A percentile compares a stretch with the other conserved stretches of the same genome.
Evolutionary conservation across 2,329 filamentous ascomycete genomes (phyloP).

Genomic region (Talaromyces sp.): DNA sequence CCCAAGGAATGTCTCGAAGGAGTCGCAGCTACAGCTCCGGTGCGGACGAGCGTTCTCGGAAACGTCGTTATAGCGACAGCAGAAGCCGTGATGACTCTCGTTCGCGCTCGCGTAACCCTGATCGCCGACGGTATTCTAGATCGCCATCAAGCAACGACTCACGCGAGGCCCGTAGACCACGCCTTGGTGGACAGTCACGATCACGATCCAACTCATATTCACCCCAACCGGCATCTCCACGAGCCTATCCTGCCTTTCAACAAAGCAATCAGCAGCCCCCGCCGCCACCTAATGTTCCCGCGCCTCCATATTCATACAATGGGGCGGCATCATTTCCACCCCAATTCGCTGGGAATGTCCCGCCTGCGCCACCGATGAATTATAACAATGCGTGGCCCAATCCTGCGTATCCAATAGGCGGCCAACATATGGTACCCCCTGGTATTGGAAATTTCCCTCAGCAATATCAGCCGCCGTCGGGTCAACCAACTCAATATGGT

Average conservation of each 20-base stretch:
- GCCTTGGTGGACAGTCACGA: conserved; percentile 20
- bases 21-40: conserved; percentile 42
- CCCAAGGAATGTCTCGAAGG: conserved; percentile 29
- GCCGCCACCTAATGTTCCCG: conserved; percentile 16
- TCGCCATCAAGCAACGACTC: conserved; percentile 29
- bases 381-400: conserved; percentile 37
- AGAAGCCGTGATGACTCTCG: conserved; percentile 28
- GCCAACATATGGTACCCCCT: conserved; percentile 19
- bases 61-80: conserved; percentile 41
- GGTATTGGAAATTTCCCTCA: conserved; percentile 15
- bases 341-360: conserved; percentile 18
- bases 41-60: conserved; percentile 28
- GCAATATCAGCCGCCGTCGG: conserved; percentile 11
- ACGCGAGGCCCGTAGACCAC: conserved; percentile 2
- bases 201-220: conserved; percentile 34
- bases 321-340: conserved; percentile 16
- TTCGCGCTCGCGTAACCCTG: conserved; percentile 26
- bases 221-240: conserved; percentile 26
- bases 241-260: conserved; percentile 19
- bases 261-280: conserved; percentile 11
- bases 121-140: conserved; percentile 23
- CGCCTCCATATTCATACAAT: conserved; percentile 12
- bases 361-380: conserved; percentile 32
- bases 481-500: conserved; percentile 19
- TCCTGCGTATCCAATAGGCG: conserved; percentile 23